Percentiles rank a stretch among this genome's conserved stretches.
Evolutionary conservation across 1,139 yeast genomes (phyloP).

Genomic region (Taiozyma sp.): DNA sequence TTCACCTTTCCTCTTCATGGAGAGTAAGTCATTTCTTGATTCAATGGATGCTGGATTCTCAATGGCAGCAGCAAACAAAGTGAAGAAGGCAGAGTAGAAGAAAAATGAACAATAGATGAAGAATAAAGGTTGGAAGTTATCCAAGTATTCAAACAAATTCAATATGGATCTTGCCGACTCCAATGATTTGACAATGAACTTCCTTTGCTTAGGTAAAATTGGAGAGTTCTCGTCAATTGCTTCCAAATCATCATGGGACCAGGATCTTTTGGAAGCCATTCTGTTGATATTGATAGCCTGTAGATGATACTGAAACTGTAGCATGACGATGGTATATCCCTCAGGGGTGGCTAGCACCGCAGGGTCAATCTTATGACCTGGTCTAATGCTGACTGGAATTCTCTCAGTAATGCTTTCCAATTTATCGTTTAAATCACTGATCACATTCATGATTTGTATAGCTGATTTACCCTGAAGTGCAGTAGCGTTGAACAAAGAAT

Average conservation of each 20-base stretch:
- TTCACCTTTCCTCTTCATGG: constrained; percentile 6
- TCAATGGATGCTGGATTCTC: constrained; percentile 15
- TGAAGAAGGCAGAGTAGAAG: constrained; percentile 21
- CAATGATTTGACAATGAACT: constrained; percentile 17
- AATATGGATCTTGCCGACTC: constrained; percentile 18
- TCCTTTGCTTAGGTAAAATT: constrained; percentile 13
- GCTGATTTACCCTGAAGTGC: constrained; percentile 25
- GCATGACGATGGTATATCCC: constrained; percentile 7
- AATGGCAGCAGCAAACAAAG: constrained; percentile 18
- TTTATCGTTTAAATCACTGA: constrained; percentile 27
- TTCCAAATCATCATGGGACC: constrained; percentile 17
- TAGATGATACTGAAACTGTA: constrained; percentile 17
- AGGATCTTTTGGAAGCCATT: constrained; percentile 23
- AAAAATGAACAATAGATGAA: constrained; percentile 12
- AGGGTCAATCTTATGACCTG: background rate
- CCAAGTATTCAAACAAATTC: constrained; percentile 5
- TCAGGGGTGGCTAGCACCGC: background rate
- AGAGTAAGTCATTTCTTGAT: constrained; percentile 12
- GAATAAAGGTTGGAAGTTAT: constrained; percentile 5
- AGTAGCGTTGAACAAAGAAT: constrained; percentile 26
- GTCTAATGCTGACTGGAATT: constrained; percentile 28
- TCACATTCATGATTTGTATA: constrained; percentile 23
- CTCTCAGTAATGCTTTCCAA: constrained; percentile 26
- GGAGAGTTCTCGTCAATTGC: constrained; percentile 4
- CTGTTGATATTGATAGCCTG: constrained; percentile 19